These are phyloP conservation scores for Bullera alba DNA, from an alignment of 768 basidiomycete species.

Conservation along the genomic window DNA sequence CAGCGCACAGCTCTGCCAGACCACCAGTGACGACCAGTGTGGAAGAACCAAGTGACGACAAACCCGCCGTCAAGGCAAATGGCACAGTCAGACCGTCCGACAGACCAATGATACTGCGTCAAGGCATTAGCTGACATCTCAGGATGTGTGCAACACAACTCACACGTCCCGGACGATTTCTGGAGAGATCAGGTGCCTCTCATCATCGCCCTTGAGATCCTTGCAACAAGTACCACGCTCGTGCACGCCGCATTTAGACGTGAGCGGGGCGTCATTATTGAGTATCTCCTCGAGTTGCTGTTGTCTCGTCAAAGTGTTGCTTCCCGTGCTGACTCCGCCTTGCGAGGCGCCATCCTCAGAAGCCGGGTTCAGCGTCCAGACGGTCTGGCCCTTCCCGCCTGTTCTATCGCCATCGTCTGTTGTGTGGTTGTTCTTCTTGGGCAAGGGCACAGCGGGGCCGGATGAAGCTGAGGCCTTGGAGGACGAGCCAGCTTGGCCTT, in stretches of 20 bases:
- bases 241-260: slow-evolving; percentile 21
- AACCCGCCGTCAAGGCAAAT: slow-evolving; percentile 51
- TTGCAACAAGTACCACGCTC: slow-evolving; percentile 22
- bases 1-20: slow-evolving; percentile 89
- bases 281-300: slow-evolving; percentile 15
- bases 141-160: slow-evolving; percentile 8
- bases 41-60: slow-evolving; percentile 69
- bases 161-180: slow-evolving; percentile 41
- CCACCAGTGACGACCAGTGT: slow-evolving; percentile 90
- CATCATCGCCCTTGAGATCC: slow-evolving; percentile 40
- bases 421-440: not conserved
- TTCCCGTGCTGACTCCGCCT: too few species aligned
- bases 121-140: not conserved
- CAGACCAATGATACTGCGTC: slow-evolving; percentile 41
- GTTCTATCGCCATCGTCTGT: too few species aligned
- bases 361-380: not conserved
- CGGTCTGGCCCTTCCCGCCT: not conserved
- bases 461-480: not conserved
- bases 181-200: slow-evolving; percentile 33
- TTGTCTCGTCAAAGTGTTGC: too few species aligned
- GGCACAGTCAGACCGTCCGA: slow-evolving; percentile 45
- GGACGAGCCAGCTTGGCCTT: too few species aligned
- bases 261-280: slow-evolving; percentile 14
- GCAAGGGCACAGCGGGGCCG: not conserved
- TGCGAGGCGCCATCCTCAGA: not conserved